Evolutionary conservation across 345 rosid species (phyloP).

Genomic region (Boechera divaricarpa): DNA sequence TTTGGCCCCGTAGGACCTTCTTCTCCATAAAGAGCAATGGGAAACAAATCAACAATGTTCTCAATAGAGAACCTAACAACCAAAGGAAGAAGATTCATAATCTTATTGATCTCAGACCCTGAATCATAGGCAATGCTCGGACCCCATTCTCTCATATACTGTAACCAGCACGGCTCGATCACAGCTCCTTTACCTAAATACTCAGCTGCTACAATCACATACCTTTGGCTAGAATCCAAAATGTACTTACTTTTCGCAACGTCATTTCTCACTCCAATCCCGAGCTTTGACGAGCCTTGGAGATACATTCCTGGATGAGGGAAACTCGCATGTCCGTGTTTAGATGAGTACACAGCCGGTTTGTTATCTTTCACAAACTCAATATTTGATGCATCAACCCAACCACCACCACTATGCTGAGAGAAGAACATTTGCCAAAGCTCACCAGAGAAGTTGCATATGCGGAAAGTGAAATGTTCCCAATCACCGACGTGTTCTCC

Average conservation of each 20-base stretch:
- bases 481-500: slow-evolving; percentile 91
- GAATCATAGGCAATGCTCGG: slow-evolving; percentile 82
- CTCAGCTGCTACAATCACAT: slow-evolving; percentile 76
- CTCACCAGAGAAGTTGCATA: slow-evolving; percentile 88
- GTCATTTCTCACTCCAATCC: slow-evolving; percentile 81
- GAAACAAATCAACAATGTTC: slow-evolving; percentile 79
- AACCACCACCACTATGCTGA: slow-evolving; percentile 87
- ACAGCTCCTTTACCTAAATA: slow-evolving; percentile 67
- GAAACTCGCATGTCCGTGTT: slow-evolving; percentile 86
- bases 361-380: slow-evolving; percentile 67
- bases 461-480: slow-evolving; percentile 89
- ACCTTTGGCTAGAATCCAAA: slow-evolving; percentile 75
- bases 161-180: slow-evolving; percentile 80
- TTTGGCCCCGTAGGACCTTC: slow-evolving; percentile 98
- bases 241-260: slow-evolving; percentile 59
- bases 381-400: slow-evolving; percentile 69
- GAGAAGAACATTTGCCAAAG: slow-evolving; percentile 80
- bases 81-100: slow-evolving; percentile 65
- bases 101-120: slow-evolving; percentile 74
- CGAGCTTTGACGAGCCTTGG: slow-evolving; percentile 79
- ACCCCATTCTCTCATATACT: slow-evolving; percentile 98
- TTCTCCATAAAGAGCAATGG: slow-evolving; percentile 89
- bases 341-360: slow-evolving; percentile 78
- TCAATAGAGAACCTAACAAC: slow-evolving; percentile 77
- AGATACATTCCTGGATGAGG: slow-evolving; percentile 81